Conservation (phyloP, 2,329 filamentous ascomycete genomes). For the Alternaria rosae region DNA sequence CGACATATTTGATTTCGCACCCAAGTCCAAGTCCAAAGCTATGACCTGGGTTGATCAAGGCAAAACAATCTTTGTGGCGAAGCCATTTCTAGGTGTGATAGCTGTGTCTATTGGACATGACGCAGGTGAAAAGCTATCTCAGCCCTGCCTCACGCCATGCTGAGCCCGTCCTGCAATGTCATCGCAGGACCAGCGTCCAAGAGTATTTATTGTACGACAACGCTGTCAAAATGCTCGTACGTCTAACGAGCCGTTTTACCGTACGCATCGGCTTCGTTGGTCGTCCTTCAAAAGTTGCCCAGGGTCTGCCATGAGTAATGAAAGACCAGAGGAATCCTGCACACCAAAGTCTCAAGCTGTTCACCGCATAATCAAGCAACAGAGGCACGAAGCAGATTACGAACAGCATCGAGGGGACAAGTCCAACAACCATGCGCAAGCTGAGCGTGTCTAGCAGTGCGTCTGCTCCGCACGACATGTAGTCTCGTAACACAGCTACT, state of each 20-base stretch:
- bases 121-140: neutral
- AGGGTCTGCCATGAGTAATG: neutral
- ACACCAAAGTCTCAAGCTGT: neutral
- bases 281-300: neutral
- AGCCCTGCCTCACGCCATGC: neutral
- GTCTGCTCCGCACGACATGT: neutral
- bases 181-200: neutral
- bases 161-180: neutral
- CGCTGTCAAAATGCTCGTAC: neutral
- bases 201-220: neutral
- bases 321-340: neutral
- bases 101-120: neutral
- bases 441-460: neutral
- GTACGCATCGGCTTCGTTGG: neutral
- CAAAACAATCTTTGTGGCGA: neutral
- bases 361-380: neutral
- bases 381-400: neutral
- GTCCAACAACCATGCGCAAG: neutral
- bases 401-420: neutral
- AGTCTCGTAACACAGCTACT: constrained; percentile 1
- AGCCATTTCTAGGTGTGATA: neutral
- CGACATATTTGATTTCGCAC: neutral
- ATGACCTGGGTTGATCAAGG: neutral
- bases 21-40: constrained; percentile 8
- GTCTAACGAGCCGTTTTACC: neutral